These are phyloP conservation scores for Penicillium paradoxum DNA, from an alignment of 495 filamentous ascomycete genomes.

Conservation along the genomic window DNA sequence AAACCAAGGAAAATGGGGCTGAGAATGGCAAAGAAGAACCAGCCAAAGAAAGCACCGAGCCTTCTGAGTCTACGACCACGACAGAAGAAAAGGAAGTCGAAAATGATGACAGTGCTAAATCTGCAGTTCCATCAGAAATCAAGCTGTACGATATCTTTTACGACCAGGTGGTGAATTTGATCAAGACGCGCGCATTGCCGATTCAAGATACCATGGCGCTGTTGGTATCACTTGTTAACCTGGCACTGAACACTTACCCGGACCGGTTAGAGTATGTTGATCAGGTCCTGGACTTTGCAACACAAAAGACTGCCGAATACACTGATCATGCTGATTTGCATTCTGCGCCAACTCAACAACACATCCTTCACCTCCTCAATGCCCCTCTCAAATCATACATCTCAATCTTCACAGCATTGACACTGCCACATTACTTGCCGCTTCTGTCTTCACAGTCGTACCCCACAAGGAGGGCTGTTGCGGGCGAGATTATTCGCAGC, in stretches of 20 bases:
- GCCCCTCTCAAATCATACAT: conserved; percentile 84
- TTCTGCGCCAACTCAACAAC: conserved; percentile 78
- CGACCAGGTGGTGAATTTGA: conserved; percentile 88
- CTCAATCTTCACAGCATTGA: conserved; percentile 88
- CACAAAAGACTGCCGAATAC: conserved; percentile 80
- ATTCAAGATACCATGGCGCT: conserved; percentile 94
- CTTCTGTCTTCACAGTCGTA: conserved; percentile 91
- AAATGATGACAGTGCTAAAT: conserved; percentile 33
- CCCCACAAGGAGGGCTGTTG: conserved; percentile 82
- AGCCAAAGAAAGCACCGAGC: conserved; percentile 20
- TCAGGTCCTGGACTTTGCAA: conserved; percentile 85
- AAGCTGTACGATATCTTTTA: conserved; percentile 98
- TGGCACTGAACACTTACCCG: conserved; percentile 93
- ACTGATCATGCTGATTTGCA: conserved; percentile 92
- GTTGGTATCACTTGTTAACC: conserved; percentile 83
- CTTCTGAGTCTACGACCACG: conserved; percentile 1
- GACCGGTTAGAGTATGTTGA: conserved; percentile 91
- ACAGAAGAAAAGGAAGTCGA: conserved; percentile 19
- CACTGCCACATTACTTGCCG: conserved; percentile 85
- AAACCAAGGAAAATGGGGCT: conserved; percentile 38
- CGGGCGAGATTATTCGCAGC: conserved; percentile 75
- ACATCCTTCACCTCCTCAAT: conserved; percentile 80
- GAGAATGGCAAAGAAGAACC: conserved; percentile 37
- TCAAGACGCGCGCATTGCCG: conserved; percentile 81
- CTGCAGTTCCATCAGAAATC: conserved; percentile 73